phyloP scores from a whole-genome alignment of 495 filamentous ascomycete species.

The Penicillium maclennaniae region DNA sequence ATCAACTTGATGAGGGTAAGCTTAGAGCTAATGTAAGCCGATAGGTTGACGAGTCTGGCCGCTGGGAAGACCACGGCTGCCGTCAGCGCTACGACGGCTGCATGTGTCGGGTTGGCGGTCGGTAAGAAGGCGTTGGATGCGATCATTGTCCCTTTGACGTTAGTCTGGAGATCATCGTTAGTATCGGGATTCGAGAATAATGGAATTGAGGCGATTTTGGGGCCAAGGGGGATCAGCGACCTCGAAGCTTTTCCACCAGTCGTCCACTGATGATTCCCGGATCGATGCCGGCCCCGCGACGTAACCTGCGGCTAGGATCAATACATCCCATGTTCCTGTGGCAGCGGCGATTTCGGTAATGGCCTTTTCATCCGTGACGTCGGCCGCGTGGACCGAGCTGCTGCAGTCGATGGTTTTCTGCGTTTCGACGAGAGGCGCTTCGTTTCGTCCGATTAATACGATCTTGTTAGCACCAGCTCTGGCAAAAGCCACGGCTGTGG shows the following conservation, averaged over 20 bases:
- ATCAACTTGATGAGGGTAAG: constrained; percentile 33
- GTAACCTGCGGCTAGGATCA: constrained; percentile 33
- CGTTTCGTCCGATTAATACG: constrained; percentile 32
- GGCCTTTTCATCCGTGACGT: constrained; percentile 23
- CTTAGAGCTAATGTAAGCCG: constrained; percentile 39
- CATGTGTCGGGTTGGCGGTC: constrained; percentile 25
- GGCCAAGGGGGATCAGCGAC: constrained; percentile 11
- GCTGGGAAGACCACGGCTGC: constrained; percentile 18
- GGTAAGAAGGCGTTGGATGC: constrained; percentile 34
- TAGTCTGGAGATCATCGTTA: constrained; percentile 23
- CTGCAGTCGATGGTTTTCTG: constrained; percentile 3
- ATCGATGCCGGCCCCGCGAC: constrained; percentile 18
- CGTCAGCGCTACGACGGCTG: constrained; percentile 31
- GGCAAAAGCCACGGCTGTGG: constrained; percentile 36
- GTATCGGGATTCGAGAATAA: background rate
- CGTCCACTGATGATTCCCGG: constrained; percentile 18
- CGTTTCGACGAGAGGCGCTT: constrained; percentile 20
- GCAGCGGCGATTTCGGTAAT: constrained; percentile 12
- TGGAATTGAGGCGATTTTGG: background rate
- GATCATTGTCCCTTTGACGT: constrained; percentile 38
- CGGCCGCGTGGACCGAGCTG: constrained; percentile 5
- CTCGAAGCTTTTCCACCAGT: constrained; percentile 39
- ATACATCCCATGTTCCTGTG: constrained; percentile 32
- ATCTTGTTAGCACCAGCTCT: constrained; percentile 33
- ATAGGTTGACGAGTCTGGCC: constrained; percentile 19